These are phyloP conservation scores for Thelonectria olida DNA, from an alignment of 2,329 filamentous ascomycete species.

Conservation along the genomic window DNA sequence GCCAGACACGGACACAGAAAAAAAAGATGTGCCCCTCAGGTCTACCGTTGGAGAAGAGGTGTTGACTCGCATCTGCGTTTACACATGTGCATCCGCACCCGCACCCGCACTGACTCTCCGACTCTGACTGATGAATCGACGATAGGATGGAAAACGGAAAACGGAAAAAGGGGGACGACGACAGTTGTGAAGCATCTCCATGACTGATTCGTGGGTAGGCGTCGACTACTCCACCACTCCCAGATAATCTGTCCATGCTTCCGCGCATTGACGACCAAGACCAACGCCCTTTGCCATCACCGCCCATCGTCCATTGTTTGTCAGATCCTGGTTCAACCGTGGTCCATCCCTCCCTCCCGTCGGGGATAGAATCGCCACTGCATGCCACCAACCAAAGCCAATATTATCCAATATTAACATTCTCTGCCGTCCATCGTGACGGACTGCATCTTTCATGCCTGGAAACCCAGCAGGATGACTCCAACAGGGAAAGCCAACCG, in stretches of 20 bases:
- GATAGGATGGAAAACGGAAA: background rate
- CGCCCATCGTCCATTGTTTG: too few species aligned
- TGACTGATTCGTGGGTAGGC: background rate
- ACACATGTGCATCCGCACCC: background rate
- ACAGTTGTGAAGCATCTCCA: background rate
- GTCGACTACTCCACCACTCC: too few species aligned
- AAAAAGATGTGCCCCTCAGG: background rate
- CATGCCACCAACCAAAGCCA: background rate
- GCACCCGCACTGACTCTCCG: constrained; percentile 2
- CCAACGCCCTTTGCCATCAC: too few species aligned
- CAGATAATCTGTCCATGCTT: too few species aligned
- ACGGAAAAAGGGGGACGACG: background rate
- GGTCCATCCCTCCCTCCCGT: background rate
- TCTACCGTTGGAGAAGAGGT: background rate
- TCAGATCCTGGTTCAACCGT: too few species aligned
- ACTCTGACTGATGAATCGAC: too few species aligned
- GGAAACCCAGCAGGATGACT: background rate
- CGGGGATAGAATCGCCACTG: background rate
- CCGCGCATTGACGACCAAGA: too few species aligned
- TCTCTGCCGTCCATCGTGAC: too few species aligned
- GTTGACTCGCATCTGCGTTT: constrained; percentile 16
- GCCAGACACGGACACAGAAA: background rate
- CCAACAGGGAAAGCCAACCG: background rate
- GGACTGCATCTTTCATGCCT: background rate
- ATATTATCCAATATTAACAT: too few species aligned